Conservation (phyloP, 2,329 filamentous ascomycete genomes). For the Plectosphaerella plurivora region DNA sequence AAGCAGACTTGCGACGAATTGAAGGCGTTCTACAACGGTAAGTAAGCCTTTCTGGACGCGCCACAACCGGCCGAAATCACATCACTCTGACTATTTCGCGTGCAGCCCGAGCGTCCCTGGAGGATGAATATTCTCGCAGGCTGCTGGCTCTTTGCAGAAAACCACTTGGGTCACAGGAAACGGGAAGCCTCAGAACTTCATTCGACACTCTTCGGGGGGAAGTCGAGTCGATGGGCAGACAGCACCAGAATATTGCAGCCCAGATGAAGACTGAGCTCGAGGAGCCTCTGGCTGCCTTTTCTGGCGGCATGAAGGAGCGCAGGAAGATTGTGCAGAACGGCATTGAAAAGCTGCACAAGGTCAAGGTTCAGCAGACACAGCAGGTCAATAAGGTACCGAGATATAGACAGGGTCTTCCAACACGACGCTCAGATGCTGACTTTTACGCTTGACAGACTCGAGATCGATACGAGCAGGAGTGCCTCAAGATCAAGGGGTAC, state of each 20-base stretch:
- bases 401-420: not conserved
- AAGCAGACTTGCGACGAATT: conserved; percentile 95
- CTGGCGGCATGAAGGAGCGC: conserved; percentile 92
- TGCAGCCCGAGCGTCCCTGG: conserved; percentile 80
- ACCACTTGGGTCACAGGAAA: conserved; percentile 81
- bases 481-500: conserved; percentile 96
- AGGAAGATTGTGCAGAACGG: conserved; percentile 93
- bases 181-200: conserved; percentile 76
- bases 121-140: conserved; percentile 94
- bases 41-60: conserved; percentile 15
- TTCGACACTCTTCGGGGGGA: conserved; percentile 86
- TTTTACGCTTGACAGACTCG: conserved; percentile 53
- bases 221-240: conserved; percentile 89
- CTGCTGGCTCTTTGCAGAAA: conserved; percentile 83
- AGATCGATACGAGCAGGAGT: conserved; percentile 96
- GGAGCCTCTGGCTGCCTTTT: conserved; percentile 86
- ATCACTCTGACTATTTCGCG: not conserved
- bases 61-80: too few species aligned
- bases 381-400: conserved; percentile 78
- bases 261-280: conserved; percentile 98
- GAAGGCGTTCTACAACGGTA: conserved; percentile 83
- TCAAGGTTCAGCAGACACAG: conserved; percentile 87
- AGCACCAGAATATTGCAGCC: conserved; percentile 80
- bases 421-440: not conserved
- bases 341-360: conserved; percentile 90